Evolutionary conservation across 2,329 filamentous ascomycete genomes (phyloP), one percentile per base, ranked within the genome.

Genomic region (Thelonectria olida): DNA sequence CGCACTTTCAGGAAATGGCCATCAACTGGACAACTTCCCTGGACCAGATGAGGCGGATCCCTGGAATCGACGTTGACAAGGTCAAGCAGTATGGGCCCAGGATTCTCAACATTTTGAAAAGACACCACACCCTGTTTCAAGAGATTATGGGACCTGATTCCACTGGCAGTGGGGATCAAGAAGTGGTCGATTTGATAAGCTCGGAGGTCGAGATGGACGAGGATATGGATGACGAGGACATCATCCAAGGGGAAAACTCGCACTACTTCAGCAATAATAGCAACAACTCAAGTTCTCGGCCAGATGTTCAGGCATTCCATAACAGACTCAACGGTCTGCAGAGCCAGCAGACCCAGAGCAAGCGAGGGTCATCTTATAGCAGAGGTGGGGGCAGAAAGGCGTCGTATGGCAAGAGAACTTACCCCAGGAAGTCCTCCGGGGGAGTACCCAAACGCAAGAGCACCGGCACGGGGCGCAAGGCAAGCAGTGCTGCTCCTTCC

Each of bases 1-100:
- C 82, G 20, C 83, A 92, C 13, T 83, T 93, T 51, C 86, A 89
- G 34, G 85, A 90, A 67, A 94, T 96, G 90, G 89, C 86, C 12
- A 86, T 93, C 50, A 77, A 82, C 31, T 90, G 91, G 81, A 91
- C 91, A 1, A 82, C 80, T 7, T 86, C 81, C 8, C 70, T 87
- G 9, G 83, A 85, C 15, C 80, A 87, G 58, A 91, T 96, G 87
- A 79, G 77, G 28, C 75, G 76, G 8, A 90, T 95, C 49, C 82
- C 83, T 0, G 85, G 84, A 9, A 89, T 94, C 59, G 84, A 90
- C 54, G 65, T 73, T 1, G 85, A 88, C 23, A 90, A 88, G 71
- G 89, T 93, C 22, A 73, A 81, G 44, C 79, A 80, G 2, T 88
- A 89, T 71, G 91, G 91, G 7, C 78, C 76, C 31, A 82, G 80